These are phyloP conservation scores for Plasmodium relictum DNA, from an alignment of 169 alveolate genomes.

Conservation along the genomic window DNA sequence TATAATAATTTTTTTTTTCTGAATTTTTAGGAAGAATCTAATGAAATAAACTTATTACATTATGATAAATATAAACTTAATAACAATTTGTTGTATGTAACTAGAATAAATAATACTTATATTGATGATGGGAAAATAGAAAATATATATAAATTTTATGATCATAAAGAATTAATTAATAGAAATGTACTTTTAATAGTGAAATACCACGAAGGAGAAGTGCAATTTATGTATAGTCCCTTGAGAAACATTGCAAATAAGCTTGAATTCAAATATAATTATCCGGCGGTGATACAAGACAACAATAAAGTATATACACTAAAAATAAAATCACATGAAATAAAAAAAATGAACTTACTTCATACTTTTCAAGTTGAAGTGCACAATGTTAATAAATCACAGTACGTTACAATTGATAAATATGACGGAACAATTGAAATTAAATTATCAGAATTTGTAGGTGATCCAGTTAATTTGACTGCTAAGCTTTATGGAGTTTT, in stretches of 20 bases:
- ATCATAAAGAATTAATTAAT: constrained; percentile 42
- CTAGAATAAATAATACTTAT: constrained; percentile 60
- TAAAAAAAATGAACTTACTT: constrained; percentile 62
- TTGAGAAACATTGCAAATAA: constrained; percentile 32
- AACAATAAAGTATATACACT: constrained; percentile 23
- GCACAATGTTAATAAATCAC: constrained; percentile 48
- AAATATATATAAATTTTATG: constrained; percentile 61
- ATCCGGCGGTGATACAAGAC: constrained; percentile 58
- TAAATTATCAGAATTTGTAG: constrained; percentile 68
- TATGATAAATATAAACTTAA: constrained; percentile 33
- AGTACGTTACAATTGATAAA: constrained; percentile 55
- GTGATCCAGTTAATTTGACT: constrained; percentile 47
- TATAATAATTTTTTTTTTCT: not conserved
- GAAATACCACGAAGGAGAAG: constrained; percentile 45
- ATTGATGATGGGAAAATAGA: constrained; percentile 38
- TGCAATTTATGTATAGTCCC: constrained; percentile 30
- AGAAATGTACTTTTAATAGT: constrained; percentile 58
- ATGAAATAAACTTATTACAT: constrained; percentile 33
- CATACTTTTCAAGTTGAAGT: constrained; percentile 59
- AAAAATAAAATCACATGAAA: constrained; percentile 63
- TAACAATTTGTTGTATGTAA: constrained; percentile 34
- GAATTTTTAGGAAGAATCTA: constrained; percentile 30
- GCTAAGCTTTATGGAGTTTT: constrained; percentile 75
- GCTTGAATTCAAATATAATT: constrained; percentile 43
- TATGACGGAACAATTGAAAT: constrained; percentile 51